These are phyloP conservation scores for Imleria badia DNA, from an alignment of 768 basidiomycete species.

Conservation along the genomic window DNA sequence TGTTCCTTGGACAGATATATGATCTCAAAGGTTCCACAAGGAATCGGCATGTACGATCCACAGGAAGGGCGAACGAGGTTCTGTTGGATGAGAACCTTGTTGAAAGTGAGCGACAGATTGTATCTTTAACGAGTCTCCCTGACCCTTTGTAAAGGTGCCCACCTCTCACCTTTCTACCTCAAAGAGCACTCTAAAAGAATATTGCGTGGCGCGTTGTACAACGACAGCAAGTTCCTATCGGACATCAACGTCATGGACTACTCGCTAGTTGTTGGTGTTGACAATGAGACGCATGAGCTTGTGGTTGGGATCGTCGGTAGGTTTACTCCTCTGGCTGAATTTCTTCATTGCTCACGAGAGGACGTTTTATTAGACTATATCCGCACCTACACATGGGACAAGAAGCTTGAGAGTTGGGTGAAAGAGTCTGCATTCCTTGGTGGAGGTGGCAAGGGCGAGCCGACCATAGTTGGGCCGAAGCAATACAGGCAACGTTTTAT, in stretches of 20 bases:
- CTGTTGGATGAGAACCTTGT: conserved; percentile 95
- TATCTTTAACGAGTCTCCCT: neutral
- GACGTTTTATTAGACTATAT: conserved; percentile 68
- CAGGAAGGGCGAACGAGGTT: conserved; percentile 89
- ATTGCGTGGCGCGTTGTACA: conserved; percentile 84
- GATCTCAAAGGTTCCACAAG: conserved; percentile 96
- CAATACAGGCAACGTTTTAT: conserved; percentile 89
- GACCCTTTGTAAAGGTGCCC: conserved; percentile 56
- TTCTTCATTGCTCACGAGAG: conserved; percentile 8
- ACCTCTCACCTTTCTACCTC: conserved; percentile 87
- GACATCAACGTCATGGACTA: conserved; percentile 98
- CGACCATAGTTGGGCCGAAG: conserved; percentile 94
- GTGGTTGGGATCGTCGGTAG: conserved; percentile 94
- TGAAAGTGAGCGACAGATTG: conserved; percentile 54
- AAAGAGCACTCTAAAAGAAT: conserved; percentile 97
- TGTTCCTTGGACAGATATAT: conserved; percentile 63
- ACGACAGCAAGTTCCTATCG: conserved; percentile 93
- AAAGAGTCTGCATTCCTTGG: conserved; percentile 93
- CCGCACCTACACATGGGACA: conserved; percentile 97
- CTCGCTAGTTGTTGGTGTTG: conserved; percentile 94
- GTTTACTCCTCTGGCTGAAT: conserved; percentile 29
- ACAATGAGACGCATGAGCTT: conserved; percentile 83
- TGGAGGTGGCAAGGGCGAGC: conserved; percentile 79
- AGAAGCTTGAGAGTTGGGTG: conserved; percentile 97
- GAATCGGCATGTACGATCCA: conserved; percentile 89